A percentile compares a stretch with the other conserved stretches of the same genome.
phyloP scores from a whole-genome alignment of 805 yeast genomes.

The Wickerhamomyces sydowiorum region DNA sequence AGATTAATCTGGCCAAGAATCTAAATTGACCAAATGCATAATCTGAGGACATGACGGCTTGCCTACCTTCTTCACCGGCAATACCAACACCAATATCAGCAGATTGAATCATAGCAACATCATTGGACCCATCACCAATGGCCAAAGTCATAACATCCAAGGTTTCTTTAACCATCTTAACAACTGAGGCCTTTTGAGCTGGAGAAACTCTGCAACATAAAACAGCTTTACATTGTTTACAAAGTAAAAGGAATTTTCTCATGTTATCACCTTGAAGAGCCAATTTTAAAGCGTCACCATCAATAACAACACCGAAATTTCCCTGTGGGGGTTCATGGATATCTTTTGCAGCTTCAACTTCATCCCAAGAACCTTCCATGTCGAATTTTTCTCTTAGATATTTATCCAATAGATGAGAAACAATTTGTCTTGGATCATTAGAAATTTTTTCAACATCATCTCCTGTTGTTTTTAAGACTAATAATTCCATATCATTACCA shows the following conservation, averaged over 20 bases:
- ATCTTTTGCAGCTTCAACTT: constrained; percentile 44
- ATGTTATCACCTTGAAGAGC: constrained; percentile 41
- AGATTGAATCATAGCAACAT: constrained; percentile 87
- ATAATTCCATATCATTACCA: constrained; percentile 69
- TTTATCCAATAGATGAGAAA: constrained; percentile 42
- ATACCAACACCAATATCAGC: constrained; percentile 88
- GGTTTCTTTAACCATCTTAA: constrained; percentile 65
- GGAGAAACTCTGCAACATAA: constrained; percentile 87
- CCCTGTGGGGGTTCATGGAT: constrained; percentile 66
- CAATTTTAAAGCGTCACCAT: constrained; percentile 69
- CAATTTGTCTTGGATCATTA: constrained; percentile 31
- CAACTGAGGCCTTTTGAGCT: constrained; percentile 82
- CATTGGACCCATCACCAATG: constrained; percentile 86
- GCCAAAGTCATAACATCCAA: constrained; percentile 81
- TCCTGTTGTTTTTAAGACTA: constrained; percentile 57
- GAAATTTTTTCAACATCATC: constrained; percentile 44
- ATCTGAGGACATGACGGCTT: constrained; percentile 85
- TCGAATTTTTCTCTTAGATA: constrained; percentile 51
- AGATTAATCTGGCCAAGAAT: constrained; percentile 55
- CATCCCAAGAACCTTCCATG: constrained; percentile 54
- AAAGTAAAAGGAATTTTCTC: constrained; percentile 59
- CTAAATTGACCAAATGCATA: constrained; percentile 83
- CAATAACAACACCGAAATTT: constrained; percentile 65
- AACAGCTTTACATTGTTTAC: constrained; percentile 79
- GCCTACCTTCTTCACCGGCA: constrained; percentile 89